A percentile compares a stretch with the other conserved stretches of the same genome.
Evolutionary conservation across 805 yeast species (phyloP).

Genomic region (Cyberlindnera subsufficiens): DNA sequence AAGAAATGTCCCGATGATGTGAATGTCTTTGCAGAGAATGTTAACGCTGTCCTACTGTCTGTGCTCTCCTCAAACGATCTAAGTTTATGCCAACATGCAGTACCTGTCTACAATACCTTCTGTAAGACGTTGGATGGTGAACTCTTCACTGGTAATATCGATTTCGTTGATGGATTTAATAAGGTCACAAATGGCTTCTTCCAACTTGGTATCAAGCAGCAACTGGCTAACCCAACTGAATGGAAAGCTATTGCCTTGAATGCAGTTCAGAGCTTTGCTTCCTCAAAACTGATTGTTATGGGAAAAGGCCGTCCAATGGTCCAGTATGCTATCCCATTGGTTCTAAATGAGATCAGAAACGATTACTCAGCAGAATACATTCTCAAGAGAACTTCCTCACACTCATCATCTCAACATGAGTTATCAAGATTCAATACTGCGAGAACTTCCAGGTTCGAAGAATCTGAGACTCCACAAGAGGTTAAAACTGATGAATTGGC

Average conservation of each 20-base stretch:
- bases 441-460: constrained; percentile 5
- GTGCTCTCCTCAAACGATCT: constrained; percentile 55
- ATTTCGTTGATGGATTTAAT: constrained; percentile 44
- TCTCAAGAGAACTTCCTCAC: constrained; percentile 14
- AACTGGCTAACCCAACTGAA: constrained; percentile 28
- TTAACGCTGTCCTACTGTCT: constrained; percentile 50
- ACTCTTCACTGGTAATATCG: constrained; percentile 59
- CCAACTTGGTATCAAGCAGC: constrained; percentile 6
- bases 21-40: constrained; percentile 71
- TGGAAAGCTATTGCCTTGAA: constrained; percentile 36
- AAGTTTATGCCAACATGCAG: constrained; percentile 48
- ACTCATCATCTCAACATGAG: constrained; percentile 20
- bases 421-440: constrained; percentile 18
- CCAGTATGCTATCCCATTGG: constrained; percentile 14
- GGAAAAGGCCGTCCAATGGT: constrained; percentile 13
- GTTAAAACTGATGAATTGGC: constrained; percentile 27
- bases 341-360: constrained; percentile 12
- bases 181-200: constrained; percentile 27
- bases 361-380: constrained; percentile 21
- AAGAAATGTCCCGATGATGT: constrained; percentile 76
- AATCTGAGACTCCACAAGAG: constrained; percentile 11
- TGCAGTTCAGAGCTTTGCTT: constrained; percentile 34
- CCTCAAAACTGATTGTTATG: constrained; percentile 22
- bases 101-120: constrained; percentile 41
- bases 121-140: constrained; percentile 52